A percentile compares a stretch with the other conserved stretches of the same genome.
Conservation (phyloP, 2,329 filamentous ascomycete species). For the Sclerotinia minor region DNA sequence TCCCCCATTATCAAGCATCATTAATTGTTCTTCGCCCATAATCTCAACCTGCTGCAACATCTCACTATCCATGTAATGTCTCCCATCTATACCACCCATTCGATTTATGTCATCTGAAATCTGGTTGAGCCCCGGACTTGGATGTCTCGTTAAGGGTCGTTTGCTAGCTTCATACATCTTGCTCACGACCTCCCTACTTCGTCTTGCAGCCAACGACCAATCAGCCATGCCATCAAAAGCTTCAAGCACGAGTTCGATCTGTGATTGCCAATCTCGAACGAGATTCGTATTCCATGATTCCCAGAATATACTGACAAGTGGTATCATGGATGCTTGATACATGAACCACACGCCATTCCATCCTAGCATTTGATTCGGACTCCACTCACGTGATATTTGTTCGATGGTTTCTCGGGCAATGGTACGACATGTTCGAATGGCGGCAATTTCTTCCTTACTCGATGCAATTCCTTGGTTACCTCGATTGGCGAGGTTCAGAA, state of each 20-base stretch:
- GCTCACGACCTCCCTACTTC: constrained; percentile 62
- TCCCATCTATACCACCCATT: constrained; percentile 25
- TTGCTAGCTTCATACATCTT: constrained; percentile 61
- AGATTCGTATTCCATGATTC: constrained; percentile 48
- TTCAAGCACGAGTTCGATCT: constrained; percentile 59
- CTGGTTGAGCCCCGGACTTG: constrained; percentile 40
- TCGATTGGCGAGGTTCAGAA: constrained; percentile 60
- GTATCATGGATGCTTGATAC: constrained; percentile 78
- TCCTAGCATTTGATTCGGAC: constrained; percentile 71
- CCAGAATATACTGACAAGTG: constrained; percentile 72
- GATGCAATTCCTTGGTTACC: constrained; percentile 31
- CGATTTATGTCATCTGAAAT: constrained; percentile 37
- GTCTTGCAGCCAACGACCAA: constrained; percentile 63
- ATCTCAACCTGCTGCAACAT: constrained; percentile 48
- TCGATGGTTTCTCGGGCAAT: constrained; percentile 70
- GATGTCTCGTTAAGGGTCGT: constrained; percentile 35
- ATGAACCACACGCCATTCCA: constrained; percentile 84
- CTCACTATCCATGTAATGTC: constrained; percentile 35
- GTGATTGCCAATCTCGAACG: constrained; percentile 51
- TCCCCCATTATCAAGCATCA: constrained; percentile 53
- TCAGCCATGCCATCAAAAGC: constrained; percentile 64
- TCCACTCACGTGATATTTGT: constrained; percentile 70
- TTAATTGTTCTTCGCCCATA: constrained; percentile 47
- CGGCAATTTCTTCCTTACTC: constrained; percentile 63
- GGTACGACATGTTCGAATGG: constrained; percentile 67